Evolutionary conservation across 2,329 filamentous ascomycete species (phyloP), one percentile per base, ranked within the genome.

Genomic region (Raffaelea arxii): DNA sequence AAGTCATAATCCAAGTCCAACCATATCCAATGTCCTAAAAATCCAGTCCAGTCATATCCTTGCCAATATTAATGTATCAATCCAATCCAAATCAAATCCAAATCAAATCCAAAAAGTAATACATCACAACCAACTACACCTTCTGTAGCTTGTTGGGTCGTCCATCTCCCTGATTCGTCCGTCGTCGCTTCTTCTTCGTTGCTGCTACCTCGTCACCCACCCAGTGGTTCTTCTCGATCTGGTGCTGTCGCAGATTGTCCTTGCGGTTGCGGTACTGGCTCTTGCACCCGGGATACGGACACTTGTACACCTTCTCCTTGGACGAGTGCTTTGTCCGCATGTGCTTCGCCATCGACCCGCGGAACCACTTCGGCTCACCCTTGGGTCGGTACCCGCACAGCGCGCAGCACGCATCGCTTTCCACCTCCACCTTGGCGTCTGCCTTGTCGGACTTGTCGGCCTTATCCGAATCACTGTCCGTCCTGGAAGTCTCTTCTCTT

Each of bases 321-420:
- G 70, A 71, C 3, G 62, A 65, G 58, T 78, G 75, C 58, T 75
- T 70, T 49, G 71, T 61, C 56, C 71, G 75, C 62, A 66, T 75
- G 56, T 78, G 75, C 58, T 77, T 78, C 42, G 72, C 68, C 74
- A 78, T 75, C 56, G 71, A 76, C 6, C 74, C 74, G 39, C 69
- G 69, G 55, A 77, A 78, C 75, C 75, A 78, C 48, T 70, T 66
- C n/a, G 74, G 73, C 42, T 75, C 67, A 4, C 75, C 75, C 51
- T 72, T 74, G 1, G 75, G 75, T 10, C 71, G 65, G 58, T 78
- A 78, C 3, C 69, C 72, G 50, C 75, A 78, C 18, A 74, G 60
- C 21, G 71, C 67, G 54, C 75, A 78, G 51, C 65, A 65, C 43
- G 66, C 64, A 41, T 68, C 58, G 1, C 71, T 66, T 49, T 72